Conservation (phyloP, 2,329 filamentous ascomycete genomes). For the Dichotomopilus funicola region DNA sequence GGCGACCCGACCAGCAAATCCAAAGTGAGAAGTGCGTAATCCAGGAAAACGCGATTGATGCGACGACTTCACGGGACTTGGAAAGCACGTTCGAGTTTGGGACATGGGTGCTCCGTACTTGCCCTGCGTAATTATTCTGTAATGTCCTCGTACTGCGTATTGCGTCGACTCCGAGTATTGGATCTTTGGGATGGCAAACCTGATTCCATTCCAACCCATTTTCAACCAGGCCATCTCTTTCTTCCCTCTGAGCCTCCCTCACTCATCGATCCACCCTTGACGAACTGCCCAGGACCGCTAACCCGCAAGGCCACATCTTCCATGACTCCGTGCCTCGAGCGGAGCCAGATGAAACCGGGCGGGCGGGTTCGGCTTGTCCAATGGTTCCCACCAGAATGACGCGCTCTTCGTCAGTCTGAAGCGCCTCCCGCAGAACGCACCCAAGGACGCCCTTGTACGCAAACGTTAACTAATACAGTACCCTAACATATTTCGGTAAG, state of each 20-base stretch:
- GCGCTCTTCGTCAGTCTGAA: background rate
- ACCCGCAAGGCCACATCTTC: background rate
- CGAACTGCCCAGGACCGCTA: background rate
- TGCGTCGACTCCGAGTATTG: background rate
- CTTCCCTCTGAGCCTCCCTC: background rate
- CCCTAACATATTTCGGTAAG: no score
- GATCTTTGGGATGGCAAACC: background rate
- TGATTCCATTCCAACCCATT: background rate
- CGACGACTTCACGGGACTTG: no score
- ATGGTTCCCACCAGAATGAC: background rate
- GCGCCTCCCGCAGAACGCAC: no score
- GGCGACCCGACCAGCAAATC: background rate
- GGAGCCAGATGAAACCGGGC: conserved; percentile 5
- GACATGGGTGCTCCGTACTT: background rate
- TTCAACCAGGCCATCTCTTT: background rate
- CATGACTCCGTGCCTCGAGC: background rate
- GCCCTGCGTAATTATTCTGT: background rate
- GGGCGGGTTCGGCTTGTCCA: background rate
- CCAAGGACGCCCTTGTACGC: no score
- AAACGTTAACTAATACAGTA: no score
- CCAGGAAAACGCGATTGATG: no score
- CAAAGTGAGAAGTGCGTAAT: background rate
- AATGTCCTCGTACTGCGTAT: background rate
- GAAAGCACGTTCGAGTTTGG: background rate
- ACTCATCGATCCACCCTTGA: background rate